Evolutionary conservation across 2,329 filamentous ascomycete genomes (phyloP).

Genomic region (Fusarium marasasianum): DNA sequence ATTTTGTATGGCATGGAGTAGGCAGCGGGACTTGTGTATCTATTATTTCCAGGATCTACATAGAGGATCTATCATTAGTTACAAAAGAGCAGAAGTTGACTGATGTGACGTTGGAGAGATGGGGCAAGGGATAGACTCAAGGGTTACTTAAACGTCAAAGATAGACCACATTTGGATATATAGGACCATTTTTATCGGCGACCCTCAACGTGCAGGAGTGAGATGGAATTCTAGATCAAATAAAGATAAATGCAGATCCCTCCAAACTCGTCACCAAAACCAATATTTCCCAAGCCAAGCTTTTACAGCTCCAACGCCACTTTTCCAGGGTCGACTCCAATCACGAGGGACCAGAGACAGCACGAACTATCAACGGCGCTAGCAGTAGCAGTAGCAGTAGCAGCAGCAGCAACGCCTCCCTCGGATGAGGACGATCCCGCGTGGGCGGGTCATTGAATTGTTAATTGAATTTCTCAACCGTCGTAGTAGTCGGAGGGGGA

Average conservation of each 20-base stretch:
- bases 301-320: constrained; percentile 33
- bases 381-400: neutral
- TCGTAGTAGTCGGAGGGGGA: neutral
- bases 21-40: constrained; percentile 7
- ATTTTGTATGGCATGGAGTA: constrained; percentile 13
- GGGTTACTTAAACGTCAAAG: neutral
- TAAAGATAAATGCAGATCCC: neutral
- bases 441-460: constrained; percentile 8
- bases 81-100: neutral
- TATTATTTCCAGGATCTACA: constrained; percentile 5
- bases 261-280: neutral
- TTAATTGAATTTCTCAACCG: constrained; percentile 26
- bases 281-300: constrained; percentile 23
- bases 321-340: constrained; percentile 27
- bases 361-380: constrained; percentile 33
- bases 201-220: neutral
- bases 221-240: constrained; percentile 15
- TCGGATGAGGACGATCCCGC: constrained; percentile 29
- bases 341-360: constrained; percentile 17
- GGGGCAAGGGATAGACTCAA: constrained; percentile 5
- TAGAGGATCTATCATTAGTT: constrained; percentile 4
- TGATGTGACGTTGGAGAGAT: neutral
- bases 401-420: neutral
- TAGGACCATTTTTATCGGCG: neutral
- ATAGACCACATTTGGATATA: neutral